Conservation (phyloP, 148 eudicot species). For the Heliamphora exappendiculata region DNA sequence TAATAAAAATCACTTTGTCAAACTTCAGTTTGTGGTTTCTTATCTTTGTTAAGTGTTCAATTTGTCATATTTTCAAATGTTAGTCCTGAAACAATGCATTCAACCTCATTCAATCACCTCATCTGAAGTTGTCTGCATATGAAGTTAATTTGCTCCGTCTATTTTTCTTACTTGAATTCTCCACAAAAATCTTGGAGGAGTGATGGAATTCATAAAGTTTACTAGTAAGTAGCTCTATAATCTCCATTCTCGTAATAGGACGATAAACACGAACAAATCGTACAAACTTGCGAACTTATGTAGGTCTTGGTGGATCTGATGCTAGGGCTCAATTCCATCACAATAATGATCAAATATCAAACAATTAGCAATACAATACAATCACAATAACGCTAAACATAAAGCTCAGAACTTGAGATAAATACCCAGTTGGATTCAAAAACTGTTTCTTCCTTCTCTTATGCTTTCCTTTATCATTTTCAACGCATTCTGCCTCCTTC, state of each 20-base stretch:
- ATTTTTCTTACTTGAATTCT: not conserved
- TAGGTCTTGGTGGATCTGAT: not conserved
- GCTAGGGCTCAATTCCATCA: not conserved
- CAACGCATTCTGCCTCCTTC: not conserved
- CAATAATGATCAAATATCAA: no score
- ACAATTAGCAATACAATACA: not conserved
- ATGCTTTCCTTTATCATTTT: not conserved
- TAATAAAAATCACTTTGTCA: not conserved
- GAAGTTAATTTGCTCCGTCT: not conserved
- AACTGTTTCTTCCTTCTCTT: not conserved
- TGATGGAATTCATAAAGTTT: not conserved
- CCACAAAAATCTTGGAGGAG: not conserved
- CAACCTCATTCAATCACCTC: not conserved
- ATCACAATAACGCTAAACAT: not conserved
- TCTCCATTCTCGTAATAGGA: not conserved
- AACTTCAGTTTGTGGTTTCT: not conserved
- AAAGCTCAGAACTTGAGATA: not conserved
- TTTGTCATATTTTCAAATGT: not conserved
- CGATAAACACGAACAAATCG: not conserved
- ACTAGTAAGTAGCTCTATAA: not conserved
- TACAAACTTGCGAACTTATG: not conserved
- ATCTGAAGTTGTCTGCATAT: not conserved
- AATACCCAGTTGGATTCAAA: not conserved
- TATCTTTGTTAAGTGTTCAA: not conserved
- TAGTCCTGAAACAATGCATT: not conserved